Evolutionary conservation across 495 filamentous ascomycete genomes (phyloP).

Genomic region (Penicillium bovifimosum): DNA sequence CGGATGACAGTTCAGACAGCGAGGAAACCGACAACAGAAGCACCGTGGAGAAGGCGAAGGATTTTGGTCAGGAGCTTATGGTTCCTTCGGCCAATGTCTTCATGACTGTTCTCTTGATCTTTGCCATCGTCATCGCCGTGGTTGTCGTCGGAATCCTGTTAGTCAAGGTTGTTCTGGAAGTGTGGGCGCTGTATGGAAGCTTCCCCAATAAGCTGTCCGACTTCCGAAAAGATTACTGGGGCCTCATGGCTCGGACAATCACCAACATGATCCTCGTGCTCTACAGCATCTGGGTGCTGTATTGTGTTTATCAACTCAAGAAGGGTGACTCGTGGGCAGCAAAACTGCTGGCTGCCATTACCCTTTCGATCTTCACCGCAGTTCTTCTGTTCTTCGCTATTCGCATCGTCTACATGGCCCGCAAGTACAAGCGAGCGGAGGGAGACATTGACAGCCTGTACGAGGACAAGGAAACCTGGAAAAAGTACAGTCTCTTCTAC

Average conservation of each 20-base stretch:
- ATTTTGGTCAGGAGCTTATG: slow-evolving; percentile 67
- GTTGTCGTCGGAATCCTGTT: slow-evolving; percentile 84
- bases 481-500: slow-evolving; percentile 96
- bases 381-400: slow-evolving; percentile 73
- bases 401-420: slow-evolving; percentile 75
- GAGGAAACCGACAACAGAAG: slow-evolving; percentile 17
- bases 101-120: slow-evolving; percentile 89
- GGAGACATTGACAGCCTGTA: slow-evolving; percentile 71
- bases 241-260: slow-evolving; percentile 78
- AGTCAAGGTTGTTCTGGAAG: slow-evolving; percentile 86
- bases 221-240: slow-evolving; percentile 97
- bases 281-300: slow-evolving; percentile 93
- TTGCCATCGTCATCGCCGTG: slow-evolving; percentile 77
- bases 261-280: slow-evolving; percentile 87
- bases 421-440: slow-evolving; percentile 63
- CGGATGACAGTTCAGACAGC: slow-evolving; percentile 37
- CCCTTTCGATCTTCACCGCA: slow-evolving; percentile 71
- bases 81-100: slow-evolving; percentile 90
- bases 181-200: slow-evolving; percentile 82
- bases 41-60: slow-evolving; percentile 63
- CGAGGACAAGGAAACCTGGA: slow-evolving; percentile 86
- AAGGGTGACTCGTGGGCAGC: slow-evolving; percentile 95
- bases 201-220: slow-evolving; percentile 76
- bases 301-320: slow-evolving; percentile 93
- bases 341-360: slow-evolving; percentile 76